Evolutionary conservation across 164 flowering plant species (phyloP).

Genomic region (Cinnamomum chago): DNA sequence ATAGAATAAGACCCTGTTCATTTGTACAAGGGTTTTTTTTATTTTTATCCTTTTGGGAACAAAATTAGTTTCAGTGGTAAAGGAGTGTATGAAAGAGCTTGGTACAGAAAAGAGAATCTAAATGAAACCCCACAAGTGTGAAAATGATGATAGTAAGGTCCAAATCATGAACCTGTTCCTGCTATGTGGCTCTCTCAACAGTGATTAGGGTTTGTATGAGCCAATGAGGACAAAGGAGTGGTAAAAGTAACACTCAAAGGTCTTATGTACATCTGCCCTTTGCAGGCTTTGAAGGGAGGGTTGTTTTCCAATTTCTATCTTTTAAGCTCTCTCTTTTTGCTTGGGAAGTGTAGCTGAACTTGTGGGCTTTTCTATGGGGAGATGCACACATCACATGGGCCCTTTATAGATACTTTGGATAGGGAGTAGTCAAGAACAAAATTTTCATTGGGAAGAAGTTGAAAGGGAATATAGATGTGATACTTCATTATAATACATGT

Average conservation of each 20-base stretch:
- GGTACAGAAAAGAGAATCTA: constrained; percentile 1
- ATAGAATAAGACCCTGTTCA: neutral
- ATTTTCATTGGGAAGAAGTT: neutral
- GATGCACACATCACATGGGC: constrained; percentile 9
- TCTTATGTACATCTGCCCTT: neutral
- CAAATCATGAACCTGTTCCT: neutral
- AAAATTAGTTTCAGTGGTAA: neutral
- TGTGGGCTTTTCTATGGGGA: constrained; percentile 17
- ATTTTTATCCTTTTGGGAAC: neutral
- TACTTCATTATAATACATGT: neutral
- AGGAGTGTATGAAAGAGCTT: neutral
- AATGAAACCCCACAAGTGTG: neutral
- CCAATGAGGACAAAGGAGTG: constrained; percentile 12
- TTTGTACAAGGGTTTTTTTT: neutral
- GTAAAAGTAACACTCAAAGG: constrained; percentile 10
- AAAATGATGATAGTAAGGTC: neutral
- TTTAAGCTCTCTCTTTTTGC: constrained; percentile 8
- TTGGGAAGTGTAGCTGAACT: constrained; percentile 32
- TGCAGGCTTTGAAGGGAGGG: constrained; percentile 15
- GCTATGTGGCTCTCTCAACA: neutral
- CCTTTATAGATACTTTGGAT: neutral
- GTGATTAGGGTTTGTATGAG: constrained; percentile 3
- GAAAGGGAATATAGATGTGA: neutral
- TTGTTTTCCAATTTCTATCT: constrained; percentile 2
- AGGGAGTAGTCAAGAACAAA: neutral